phyloP scores from a whole-genome alignment of 768 basidiomycete genomes.

The Mycena belliarum region DNA sequence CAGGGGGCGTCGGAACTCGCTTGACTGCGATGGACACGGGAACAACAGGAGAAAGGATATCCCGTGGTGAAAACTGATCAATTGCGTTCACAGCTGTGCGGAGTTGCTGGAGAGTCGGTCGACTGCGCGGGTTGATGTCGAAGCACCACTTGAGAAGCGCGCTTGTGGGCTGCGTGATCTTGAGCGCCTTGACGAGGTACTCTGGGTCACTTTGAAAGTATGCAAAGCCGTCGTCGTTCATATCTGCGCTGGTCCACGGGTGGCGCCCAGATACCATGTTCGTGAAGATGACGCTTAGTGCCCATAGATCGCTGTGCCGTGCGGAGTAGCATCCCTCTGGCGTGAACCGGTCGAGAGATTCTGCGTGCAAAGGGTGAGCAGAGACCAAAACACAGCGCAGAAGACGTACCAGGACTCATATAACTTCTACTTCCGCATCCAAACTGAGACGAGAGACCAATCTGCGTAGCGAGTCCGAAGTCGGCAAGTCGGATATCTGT shows the following conservation, averaged over 20 bases:
- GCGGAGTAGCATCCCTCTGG: background rate
- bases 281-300: background rate
- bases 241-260: background rate
- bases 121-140: background rate
- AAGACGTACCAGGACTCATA: conserved; percentile 29
- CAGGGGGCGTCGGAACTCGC: background rate
- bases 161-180: background rate
- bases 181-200: background rate
- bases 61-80: background rate
- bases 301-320: background rate
- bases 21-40: background rate
- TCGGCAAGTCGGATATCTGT: conserved; percentile 48
- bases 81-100: background rate
- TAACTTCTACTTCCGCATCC: conserved; percentile 38
- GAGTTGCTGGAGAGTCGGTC: background rate
- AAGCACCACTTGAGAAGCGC: conserved; percentile 6
- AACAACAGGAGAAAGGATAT: background rate
- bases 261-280: background rate
- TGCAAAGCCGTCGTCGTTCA: background rate
- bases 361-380: background rate
- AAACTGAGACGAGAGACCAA: conserved; percentile 25
- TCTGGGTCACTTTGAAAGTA: background rate
- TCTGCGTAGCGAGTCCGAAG: conserved; percentile 48
- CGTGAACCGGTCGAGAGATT: background rate
- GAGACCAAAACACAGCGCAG: no score